Percentiles rank a stretch among this genome's conserved stretches.
Evolutionary conservation across 352 stramenopile species (phyloP).

Genomic region (Pythium dissimile): DNA sequence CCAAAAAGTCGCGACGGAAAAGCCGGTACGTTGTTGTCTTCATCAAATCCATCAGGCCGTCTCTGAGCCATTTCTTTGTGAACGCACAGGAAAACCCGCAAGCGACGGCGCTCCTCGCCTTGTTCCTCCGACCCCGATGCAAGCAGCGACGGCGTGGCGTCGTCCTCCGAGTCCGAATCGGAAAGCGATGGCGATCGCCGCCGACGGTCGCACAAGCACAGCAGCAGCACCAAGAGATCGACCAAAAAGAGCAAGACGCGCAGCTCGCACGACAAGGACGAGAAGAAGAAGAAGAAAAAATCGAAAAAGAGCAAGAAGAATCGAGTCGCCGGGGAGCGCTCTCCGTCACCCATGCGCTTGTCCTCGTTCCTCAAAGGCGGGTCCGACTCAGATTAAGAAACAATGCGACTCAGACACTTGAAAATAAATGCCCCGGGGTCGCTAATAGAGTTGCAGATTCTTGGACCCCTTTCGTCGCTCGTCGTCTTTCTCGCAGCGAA

Average conservation of each 20-base stretch:
- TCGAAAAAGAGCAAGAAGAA: slow-evolving; percentile 17
- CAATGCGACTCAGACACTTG: slow-evolving; percentile 1
- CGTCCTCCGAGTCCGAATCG: slow-evolving; percentile 15
- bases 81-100: slow-evolving; percentile 36
- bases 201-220: slow-evolving; percentile 27
- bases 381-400: slow-evolving; percentile 36
- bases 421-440: neutral
- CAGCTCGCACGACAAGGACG: slow-evolving; percentile 54
- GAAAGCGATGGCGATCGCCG: slow-evolving; percentile 16
- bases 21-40: too few relatives aligned
- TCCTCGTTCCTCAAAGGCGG: slow-evolving; percentile 90
- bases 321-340: slow-evolving; percentile 28
- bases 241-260: slow-evolving; percentile 26
- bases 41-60: too few relatives aligned
- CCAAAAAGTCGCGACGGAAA: slow-evolving; percentile 61
- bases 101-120: slow-evolving; percentile 45
- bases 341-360: slow-evolving; percentile 68
- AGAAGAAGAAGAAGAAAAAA: slow-evolving; percentile 40
- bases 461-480: neutral
- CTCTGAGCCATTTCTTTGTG: too few relatives aligned
- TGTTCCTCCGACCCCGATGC: slow-evolving; percentile 44
- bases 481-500: too few relatives aligned
- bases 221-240: slow-evolving; percentile 24
- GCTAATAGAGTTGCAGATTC: too few relatives aligned
- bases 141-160: slow-evolving; percentile 24